Conservation (phyloP, 306 rosid species). For the Astragalus glycyphyllos region DNA sequence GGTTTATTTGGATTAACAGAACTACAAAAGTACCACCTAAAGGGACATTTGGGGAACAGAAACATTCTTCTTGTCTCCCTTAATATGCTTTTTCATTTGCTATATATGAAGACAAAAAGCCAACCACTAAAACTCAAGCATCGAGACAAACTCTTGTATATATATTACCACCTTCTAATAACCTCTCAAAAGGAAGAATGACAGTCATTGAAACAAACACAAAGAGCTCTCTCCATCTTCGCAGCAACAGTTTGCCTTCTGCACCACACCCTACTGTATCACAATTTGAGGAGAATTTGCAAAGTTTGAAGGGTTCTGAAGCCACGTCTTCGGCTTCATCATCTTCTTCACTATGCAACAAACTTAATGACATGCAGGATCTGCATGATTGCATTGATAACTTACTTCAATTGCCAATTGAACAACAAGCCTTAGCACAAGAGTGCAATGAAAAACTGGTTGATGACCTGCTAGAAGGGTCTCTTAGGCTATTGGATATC, state of each 20-base stretch:
- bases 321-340: conserved; percentile 18
- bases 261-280: conserved; percentile 44
- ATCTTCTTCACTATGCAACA: conserved; percentile 26
- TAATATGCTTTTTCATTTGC: not conserved
- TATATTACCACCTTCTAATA: not conserved
- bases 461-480: conserved; percentile 42
- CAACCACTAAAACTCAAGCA: conserved; percentile 26
- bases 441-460: conserved; percentile 33
- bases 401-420: conserved; percentile 45
- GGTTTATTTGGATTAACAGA: not conserved
- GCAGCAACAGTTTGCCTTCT: conserved; percentile 48
- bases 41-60: conserved; percentile 15
- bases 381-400: conserved; percentile 42
- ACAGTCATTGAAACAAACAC: conserved; percentile 35
- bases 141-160: conserved; percentile 13
- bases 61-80: conserved; percentile 40
- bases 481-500: conserved; percentile 45
- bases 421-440: conserved; percentile 36
- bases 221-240: conserved; percentile 40
- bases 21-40: not conserved
- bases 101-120: conserved; percentile 37
- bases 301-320: conserved; percentile 43
- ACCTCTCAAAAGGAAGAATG: conserved; percentile 35
- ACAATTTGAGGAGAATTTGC: conserved; percentile 45
- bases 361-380: conserved; percentile 41